These are phyloP conservation scores for Chlamydomonas sp. DNA, from an alignment of 139 green algal genomes.

Conservation along the genomic window DNA sequence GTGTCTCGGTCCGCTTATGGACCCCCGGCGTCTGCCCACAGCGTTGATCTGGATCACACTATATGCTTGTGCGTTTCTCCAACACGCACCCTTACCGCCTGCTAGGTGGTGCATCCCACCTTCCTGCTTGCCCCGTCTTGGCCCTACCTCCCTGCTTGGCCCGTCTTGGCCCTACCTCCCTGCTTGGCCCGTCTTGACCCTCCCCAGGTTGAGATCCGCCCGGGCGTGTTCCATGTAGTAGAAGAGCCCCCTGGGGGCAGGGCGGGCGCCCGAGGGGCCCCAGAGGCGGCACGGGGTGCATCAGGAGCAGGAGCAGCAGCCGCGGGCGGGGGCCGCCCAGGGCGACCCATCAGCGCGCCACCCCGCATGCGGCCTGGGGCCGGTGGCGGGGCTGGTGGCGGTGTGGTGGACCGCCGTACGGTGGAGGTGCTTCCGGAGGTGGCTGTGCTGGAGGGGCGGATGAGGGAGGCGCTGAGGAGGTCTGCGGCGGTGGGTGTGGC, in stretches of 20 bases:
- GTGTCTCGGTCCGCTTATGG: too few relatives aligned
- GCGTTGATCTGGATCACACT: too few relatives aligned
- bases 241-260: neutral
- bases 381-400: neutral
- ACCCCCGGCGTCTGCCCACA: too few relatives aligned
- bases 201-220: conserved; percentile 44
- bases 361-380: neutral
- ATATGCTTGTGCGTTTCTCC: neutral
- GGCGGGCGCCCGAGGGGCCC: neutral
- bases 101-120: neutral
- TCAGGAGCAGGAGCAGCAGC: neutral
- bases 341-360: conserved; percentile 22
- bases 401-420: neutral
- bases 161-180: neutral
- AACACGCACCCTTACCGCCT: neutral
- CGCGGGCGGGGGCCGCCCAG: neutral
- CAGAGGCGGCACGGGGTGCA: neutral
- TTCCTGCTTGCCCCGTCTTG: neutral
- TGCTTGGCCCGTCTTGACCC: neutral
- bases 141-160: neutral
- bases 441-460: conserved; percentile 44
- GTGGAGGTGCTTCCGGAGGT: conserved; percentile 42
- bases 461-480: conserved; percentile 47
- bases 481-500: conserved; percentile 37
- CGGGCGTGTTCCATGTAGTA: conserved; percentile 44